Base-by-base conservation (phyloP, 2,329 filamentous ascomycete genomes). In the Diaporthe eres region DNA sequence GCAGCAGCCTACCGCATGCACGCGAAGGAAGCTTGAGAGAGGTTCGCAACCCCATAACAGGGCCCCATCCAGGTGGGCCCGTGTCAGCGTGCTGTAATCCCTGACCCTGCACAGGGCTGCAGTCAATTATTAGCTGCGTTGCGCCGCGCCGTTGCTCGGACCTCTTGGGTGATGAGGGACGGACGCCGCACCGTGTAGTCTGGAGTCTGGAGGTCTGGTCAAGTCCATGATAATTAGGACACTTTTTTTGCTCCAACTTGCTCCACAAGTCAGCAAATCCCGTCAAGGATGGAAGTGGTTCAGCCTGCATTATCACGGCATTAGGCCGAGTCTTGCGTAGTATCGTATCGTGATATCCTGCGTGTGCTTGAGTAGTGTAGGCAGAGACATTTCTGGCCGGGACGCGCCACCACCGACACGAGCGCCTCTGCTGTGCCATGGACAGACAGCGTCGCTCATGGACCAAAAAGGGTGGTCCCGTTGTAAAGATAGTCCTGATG, bases 1-100 rank as follows among this genome's bases (percentile, higher is more conserved):
- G 70, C 70, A 60, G 55, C 70, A 72, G 57, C 63, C 63, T 68
- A 68, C 63, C 2, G 42, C n/a, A 61, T 51, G 57, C 55, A 72
- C 28, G 57, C 70, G 55, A 72, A 60, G 70, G 55, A 72, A 72
- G 57, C 58, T 51, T 61, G 70, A 71, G 42, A 71, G 39, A 51
- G 68, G 68, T 58, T 57, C 68, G 53, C 68, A 49, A 44, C 55
- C 44, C 28, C 42, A 51, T 51, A 39, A 22, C 44, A 49, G 42
- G 58, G 44, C 70, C 10, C 55, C 70, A 37, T 51, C 37, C 42
- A 63, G 44, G 55, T 61, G 57, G 70, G 57, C 70, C 44, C 31
- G 34, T 60, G 70, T 61, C 55, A 72, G 55, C 70, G 57, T 39
- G 57, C 47, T 19, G 25, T 12, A 6, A 68, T 25, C 63, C 63